Conservation (phyloP, 2,329 filamentous ascomycete genomes). For the Stromatinia cepivora region DNA sequence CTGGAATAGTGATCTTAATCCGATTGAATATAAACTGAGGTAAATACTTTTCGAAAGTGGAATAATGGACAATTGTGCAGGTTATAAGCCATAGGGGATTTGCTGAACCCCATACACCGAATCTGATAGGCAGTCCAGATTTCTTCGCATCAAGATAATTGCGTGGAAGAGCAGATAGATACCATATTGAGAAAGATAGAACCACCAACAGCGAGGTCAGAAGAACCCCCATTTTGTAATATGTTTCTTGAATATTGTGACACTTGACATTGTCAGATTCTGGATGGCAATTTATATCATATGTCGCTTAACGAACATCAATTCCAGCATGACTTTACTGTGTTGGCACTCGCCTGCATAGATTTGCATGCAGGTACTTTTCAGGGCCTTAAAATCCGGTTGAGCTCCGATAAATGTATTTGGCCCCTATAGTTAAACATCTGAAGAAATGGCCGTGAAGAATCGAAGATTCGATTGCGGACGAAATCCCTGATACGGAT, state of each 20-base stretch:
- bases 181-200: neutral
- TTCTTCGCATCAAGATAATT: slow-evolving; percentile 25
- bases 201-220: neutral
- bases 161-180: slow-evolving; percentile 13
- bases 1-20: slow-evolving; percentile 24
- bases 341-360: slow-evolving; percentile 2
- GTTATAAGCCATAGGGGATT: slow-evolving; percentile 24
- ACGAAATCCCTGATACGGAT: neutral
- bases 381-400: neutral
- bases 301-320: neutral
- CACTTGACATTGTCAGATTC: neutral
- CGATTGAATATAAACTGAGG: slow-evolving; percentile 25
- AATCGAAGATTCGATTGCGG: neutral
- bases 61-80: slow-evolving; percentile 17
- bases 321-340: neutral
- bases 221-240: neutral
- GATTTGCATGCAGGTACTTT: neutral
- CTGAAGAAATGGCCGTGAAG: neutral
- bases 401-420: neutral
- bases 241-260: neutral
- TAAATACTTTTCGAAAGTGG: slow-evolving; percentile 13
- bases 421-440: neutral
- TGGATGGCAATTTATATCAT: neutral
- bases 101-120: slow-evolving; percentile 24
- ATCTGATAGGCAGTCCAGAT: slow-evolving; percentile 25